Conservation (phyloP, 148 eudicot genomes). For the Arctostaphylos glauca region DNA sequence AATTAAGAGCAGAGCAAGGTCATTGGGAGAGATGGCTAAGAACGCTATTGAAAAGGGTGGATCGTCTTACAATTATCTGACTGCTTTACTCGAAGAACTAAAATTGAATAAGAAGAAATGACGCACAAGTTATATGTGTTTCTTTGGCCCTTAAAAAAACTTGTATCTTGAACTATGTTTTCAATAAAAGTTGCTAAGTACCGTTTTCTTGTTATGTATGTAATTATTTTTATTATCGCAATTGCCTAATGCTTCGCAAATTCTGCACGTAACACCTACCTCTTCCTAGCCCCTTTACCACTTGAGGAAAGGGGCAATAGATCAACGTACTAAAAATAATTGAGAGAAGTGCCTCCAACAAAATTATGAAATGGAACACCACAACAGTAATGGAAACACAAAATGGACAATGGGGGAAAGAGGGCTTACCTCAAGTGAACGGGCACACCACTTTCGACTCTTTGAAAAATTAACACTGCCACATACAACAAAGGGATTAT, state of each 20-base stretch:
- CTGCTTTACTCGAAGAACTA: conserved; percentile 15
- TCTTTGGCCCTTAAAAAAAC: background rate
- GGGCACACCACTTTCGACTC: background rate
- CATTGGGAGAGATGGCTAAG: conserved; percentile 10
- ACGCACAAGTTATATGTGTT: background rate
- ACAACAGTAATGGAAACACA: background rate
- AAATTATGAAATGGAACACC: background rate
- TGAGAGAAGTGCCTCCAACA: background rate
- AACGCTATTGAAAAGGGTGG: conserved; percentile 17
- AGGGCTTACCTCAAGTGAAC: no score
- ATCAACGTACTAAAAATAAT: background rate
- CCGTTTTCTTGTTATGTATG: background rate
- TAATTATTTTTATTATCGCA: background rate
- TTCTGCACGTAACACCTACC: background rate
- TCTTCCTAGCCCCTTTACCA: background rate
- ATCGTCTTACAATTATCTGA: conserved; percentile 13
- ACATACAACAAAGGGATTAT: background rate
- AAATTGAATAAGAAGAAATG: background rate
- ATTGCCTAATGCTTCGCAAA: background rate
- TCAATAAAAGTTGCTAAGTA: background rate
- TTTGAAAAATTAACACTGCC: background rate
- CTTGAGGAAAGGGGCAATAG: background rate
- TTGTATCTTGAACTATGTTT: background rate
- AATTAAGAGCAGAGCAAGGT: conserved; percentile 10
- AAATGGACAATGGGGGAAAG: background rate